Percentiles rank a stretch among this genome's conserved stretches.
Conservation (phyloP, 768 basidiomycete genomes). For the Calocybe indica region DNA sequence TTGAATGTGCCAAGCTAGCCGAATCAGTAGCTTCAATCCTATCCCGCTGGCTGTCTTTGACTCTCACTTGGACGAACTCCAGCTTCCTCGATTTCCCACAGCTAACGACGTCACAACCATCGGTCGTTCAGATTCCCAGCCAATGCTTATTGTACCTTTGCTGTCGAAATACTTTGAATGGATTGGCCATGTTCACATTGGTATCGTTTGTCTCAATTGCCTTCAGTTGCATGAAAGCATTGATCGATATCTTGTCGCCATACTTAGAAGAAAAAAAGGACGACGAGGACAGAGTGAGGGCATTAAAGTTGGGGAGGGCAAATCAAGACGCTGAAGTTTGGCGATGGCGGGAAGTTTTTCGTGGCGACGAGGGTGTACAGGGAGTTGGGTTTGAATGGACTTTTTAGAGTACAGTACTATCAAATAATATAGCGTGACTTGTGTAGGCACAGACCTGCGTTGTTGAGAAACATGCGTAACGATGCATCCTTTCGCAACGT, state of each 20-base stretch:
- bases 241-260: background rate
- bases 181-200: constrained; percentile 36
- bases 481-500: constrained; percentile 86
- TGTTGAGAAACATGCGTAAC: background rate
- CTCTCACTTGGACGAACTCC: constrained; percentile 44
- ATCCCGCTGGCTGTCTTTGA: constrained; percentile 35
- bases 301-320: constrained; percentile 3
- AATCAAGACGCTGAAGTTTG: background rate
- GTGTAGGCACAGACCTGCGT: background rate
- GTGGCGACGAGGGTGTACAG: background rate
- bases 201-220: constrained; percentile 16
- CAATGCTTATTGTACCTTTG: constrained; percentile 32
- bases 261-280: background rate
- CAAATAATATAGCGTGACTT: background rate
- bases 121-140: constrained; percentile 8
- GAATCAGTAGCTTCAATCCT: too few relatives aligned
- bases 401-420: background rate
- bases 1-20: too few relatives aligned
- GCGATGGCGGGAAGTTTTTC: constrained; percentile 10
- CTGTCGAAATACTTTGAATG: constrained; percentile 53
- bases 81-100: constrained; percentile 36
- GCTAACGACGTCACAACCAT: constrained; percentile 11
- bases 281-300: constrained; percentile 2
- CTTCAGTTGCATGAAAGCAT: background rate
- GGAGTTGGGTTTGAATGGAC: constrained; percentile 3